phyloP scores from a whole-genome alignment of 352 stramenopile genomes.

The Pseudoperonospora humuli region DNA sequence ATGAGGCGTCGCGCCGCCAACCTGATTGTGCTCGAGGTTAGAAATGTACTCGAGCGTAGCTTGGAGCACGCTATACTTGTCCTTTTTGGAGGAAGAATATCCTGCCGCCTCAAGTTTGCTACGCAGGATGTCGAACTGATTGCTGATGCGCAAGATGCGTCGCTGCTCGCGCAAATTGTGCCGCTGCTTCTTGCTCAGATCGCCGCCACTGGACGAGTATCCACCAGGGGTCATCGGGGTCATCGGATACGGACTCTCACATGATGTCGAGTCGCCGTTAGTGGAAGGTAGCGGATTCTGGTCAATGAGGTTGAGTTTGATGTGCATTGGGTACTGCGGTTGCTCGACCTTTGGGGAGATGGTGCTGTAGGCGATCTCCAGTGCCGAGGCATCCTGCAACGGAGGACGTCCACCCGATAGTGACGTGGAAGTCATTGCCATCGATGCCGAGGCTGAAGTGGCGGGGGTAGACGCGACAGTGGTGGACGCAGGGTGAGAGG shows the following conservation, averaged over 20 bases:
- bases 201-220: conserved; percentile 32
- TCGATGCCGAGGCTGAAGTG: neutral
- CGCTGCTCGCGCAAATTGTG: conserved; percentile 80
- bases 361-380: conserved; percentile 77
- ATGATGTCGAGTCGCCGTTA: conserved; percentile 50
- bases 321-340: conserved; percentile 53
- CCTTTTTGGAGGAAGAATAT: conserved; percentile 74
- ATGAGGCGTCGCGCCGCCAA: conserved; percentile 9
- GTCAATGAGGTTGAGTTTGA: conserved; percentile 81
- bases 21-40: conserved; percentile 62
- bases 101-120: conserved; percentile 64
- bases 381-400: conserved; percentile 25
- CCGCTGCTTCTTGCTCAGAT: conserved; percentile 79
- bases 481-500: neutral
- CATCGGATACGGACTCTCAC: conserved; percentile 65
- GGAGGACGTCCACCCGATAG: conserved; percentile 14
- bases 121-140: conserved; percentile 77
- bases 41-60: conserved; percentile 79
- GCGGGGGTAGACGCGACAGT: neutral
- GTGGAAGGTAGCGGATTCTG: conserved; percentile 45
- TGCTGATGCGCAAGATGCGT: conserved; percentile 75
- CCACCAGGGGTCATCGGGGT: conserved; percentile 44
- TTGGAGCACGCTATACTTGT: conserved; percentile 82
- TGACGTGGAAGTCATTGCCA: conserved; percentile 2
- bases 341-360: conserved; percentile 71